Conservation (phyloP, 148 eudicot species). For the Talinum fruticosum region DNA sequence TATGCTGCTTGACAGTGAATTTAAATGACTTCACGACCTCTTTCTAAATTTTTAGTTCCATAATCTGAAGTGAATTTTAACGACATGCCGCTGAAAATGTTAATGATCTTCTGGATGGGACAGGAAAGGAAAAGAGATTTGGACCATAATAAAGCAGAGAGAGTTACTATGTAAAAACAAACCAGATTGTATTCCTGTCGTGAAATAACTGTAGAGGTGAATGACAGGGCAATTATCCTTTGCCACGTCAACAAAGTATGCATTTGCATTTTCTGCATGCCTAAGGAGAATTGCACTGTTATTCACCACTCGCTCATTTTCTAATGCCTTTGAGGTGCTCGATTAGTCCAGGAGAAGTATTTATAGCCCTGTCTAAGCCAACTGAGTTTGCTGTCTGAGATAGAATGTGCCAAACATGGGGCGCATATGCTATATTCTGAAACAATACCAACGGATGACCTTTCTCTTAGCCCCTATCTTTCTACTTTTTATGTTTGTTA, state of each 20-base stretch:
- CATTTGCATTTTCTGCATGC: conserved; percentile 5
- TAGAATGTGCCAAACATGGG: conserved; percentile 6
- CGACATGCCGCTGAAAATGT: too few relatives aligned
- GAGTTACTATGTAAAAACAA: too few relatives aligned
- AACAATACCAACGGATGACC: neutral
- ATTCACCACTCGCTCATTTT: conserved; percentile 19
- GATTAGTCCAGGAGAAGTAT: neutral
- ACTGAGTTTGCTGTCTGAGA: neutral
- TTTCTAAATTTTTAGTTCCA: too few relatives aligned
- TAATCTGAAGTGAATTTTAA: too few relatives aligned
- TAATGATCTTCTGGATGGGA: too few relatives aligned
- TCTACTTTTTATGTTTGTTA: neutral
- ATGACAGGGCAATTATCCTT: conserved; percentile 38
- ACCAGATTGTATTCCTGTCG: too few relatives aligned
- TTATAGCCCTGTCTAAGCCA: neutral
- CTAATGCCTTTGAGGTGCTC: neutral
- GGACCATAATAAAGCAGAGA: too few relatives aligned
- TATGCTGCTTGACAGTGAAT: too few relatives aligned
- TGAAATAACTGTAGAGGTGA: conserved; percentile 8
- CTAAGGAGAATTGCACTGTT: conserved; percentile 35
- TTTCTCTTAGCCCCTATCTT: neutral
- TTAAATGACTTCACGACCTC: too few relatives aligned
- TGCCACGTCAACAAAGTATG: conserved; percentile 30
- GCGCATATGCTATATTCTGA: conserved; percentile 14
- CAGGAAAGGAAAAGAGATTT: too few relatives aligned